These are phyloP conservation scores for Bacterosira constricta DNA, from an alignment of 108 stramenopile genomes.

Conservation along the genomic window DNA sequence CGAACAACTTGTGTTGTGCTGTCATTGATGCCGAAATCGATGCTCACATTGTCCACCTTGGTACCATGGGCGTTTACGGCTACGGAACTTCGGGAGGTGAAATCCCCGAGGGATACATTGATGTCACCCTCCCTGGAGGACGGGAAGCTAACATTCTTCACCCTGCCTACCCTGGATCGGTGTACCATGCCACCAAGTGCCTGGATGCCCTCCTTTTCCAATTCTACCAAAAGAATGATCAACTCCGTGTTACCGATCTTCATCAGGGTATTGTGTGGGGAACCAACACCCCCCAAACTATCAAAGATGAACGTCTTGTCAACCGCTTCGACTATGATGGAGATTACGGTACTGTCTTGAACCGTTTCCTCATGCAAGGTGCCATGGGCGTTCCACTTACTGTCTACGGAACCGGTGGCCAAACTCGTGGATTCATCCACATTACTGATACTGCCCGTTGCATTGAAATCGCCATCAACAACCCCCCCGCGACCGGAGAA, in stretches of 20 bases:
- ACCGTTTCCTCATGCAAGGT: conserved; percentile 98
- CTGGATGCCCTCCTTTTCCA: conserved; percentile 96
- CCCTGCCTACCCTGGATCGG: conserved; percentile 97
- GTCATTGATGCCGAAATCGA: conserved; percentile 94
- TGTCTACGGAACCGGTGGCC: conserved; percentile 98
- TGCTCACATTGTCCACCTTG: conserved; percentile 97
- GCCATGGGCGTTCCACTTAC: conserved; percentile 97
- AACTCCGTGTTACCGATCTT: conserved; percentile 94
- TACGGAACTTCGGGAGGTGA: conserved; percentile 98
- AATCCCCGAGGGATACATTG: conserved; percentile 99
- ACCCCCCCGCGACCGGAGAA: conserved; percentile 91
- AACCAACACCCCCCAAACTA: conserved; percentile 97
- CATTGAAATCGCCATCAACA: conserved; percentile 96
- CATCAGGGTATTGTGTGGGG: conserved; percentile 99
- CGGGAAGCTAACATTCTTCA: conserved; percentile 93
- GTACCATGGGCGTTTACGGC: conserved; percentile 99
- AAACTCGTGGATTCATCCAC: conserved; percentile 98
- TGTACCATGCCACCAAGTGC: conserved; percentile 97
- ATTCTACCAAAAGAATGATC: conserved; percentile 98
- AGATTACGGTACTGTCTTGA: conserved; percentile 98
- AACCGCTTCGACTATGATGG: conserved; percentile 99
- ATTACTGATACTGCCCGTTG: conserved; percentile 95
- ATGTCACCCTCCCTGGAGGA: conserved; percentile 94
- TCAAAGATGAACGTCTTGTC: conserved; percentile 92
- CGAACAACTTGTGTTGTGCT: conserved; percentile 96